phyloP scores from a whole-genome alignment of 768 basidiomycete genomes.

The Collybia sp. region DNA sequence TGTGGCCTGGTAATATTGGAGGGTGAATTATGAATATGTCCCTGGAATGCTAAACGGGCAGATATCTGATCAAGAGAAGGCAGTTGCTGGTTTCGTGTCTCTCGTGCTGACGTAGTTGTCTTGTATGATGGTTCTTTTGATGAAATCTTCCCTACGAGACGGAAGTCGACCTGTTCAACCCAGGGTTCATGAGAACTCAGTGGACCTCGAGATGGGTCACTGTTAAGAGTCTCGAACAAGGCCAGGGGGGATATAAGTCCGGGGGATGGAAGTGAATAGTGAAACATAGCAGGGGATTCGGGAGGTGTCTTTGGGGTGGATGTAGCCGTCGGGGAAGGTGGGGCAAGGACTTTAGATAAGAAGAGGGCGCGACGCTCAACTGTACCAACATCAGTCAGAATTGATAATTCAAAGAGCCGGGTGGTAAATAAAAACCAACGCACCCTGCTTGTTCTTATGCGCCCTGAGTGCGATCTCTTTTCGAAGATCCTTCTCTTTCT shows the following conservation, averaged over 20 bases:
- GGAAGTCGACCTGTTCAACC: conserved; percentile 69
- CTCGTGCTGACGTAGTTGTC: conserved; percentile 6
- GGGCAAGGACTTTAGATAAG: conserved; percentile 67
- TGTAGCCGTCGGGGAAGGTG: conserved; percentile 56
- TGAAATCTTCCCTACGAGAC: conserved; percentile 25
- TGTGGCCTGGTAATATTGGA: conserved; percentile 19
- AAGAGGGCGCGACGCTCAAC: conserved; percentile 74
- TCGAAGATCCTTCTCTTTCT: conserved; percentile 54
- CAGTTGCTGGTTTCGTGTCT: conserved; percentile 22
- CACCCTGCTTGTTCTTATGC: conserved; percentile 73
- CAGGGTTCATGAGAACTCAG: conserved; percentile 35
- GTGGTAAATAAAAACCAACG: conserved; percentile 15
- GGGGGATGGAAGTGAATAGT: conserved; percentile 65
- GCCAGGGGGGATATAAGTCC: conserved; percentile 61
- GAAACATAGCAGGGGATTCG: conserved; percentile 66
- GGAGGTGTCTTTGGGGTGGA: conserved; percentile 59
- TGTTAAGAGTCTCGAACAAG: conserved; percentile 46
- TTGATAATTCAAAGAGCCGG: conserved; percentile 1
- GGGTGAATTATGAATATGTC: conserved; percentile 21
- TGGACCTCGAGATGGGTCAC: conserved; percentile 22
- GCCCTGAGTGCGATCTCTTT: conserved; percentile 72
- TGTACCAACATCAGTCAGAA: conserved; percentile 18
- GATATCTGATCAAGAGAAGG: conserved; percentile 79
- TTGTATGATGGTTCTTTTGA: conserved; percentile 9
- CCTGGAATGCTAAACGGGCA: conserved; percentile 38